Evolutionary conservation across 441 rosid genomes (phyloP), one percentile per base, ranked within the genome.

Genomic region (Corymbia calophylla): DNA sequence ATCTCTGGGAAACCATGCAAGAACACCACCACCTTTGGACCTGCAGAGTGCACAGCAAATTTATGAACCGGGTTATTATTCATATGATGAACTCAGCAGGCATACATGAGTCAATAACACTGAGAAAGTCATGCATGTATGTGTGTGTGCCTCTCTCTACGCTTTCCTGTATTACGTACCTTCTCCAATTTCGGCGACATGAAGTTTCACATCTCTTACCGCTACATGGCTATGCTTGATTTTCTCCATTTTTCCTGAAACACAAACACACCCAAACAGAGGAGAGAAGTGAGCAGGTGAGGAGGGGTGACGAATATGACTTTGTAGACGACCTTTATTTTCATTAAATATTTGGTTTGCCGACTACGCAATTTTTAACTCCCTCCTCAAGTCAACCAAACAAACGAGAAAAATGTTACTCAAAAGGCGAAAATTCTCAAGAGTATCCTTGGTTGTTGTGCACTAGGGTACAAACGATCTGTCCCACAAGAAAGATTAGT

Each of bases 111-210:
- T 31, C 19, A 77, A 77, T 12, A n/a, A 11, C 66, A 60, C 66
- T 12, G 66, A 60, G 27, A 16, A 27, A 5, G 66, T 60, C 66
- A 12, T 53, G 17, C 15, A 53, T 55, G 60, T 60, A 27, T 5
- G 66, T 60, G 66, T 60, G 66, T 60, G 0, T 27, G 31, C 15
- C 7, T 60, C 66, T 60, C n/a, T 60, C 49, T 47, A 60, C 66
- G 2, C 29, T 27, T 60, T 27, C 66, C 15, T 60, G n/a, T 60
- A 27, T 60, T 60, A 60, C 27, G 53, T 39, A 93, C 90, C 94
- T 66, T 87, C 85, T 92, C 94, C 94, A 53, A 87, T 91, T 90
- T 94, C n/a, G 35, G 94, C 93, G 29, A 91, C 86, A 56, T 93
- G 94, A 80, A 93, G 93, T 88, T 91, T 92, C 80, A 93, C 88